These are phyloP conservation scores for Salvia miltiorrhiza DNA, from an alignment of 257 asterid genomes.

Conservation along the genomic window DNA sequence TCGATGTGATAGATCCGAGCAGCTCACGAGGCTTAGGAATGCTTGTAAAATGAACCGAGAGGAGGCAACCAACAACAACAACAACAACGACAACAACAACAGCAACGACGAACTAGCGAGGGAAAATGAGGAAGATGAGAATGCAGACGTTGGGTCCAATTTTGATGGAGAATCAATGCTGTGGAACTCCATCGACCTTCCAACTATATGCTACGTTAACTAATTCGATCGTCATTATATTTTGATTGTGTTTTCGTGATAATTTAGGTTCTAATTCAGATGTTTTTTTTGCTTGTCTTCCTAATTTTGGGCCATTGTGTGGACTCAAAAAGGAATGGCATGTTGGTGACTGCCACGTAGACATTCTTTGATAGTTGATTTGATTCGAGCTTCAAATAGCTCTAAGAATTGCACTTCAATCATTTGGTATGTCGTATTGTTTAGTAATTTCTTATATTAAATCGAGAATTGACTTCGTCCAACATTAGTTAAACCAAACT, in stretches of 20 bases:
- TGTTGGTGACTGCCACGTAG: not conserved
- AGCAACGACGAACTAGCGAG: not conserved
- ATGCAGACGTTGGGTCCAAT: not conserved
- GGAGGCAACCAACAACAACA: conserved; percentile 3
- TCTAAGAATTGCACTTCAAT: not conserved
- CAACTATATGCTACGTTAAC: conserved; percentile 35
- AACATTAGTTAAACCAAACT: no score
- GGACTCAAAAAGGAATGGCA: conserved; percentile 6
- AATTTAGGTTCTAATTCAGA: not conserved
- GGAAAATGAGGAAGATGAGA: conserved; percentile 5
- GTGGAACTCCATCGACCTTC: conserved; percentile 46
- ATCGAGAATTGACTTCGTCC: no score
- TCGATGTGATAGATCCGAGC: conserved; percentile 39
- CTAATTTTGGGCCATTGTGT: not conserved
- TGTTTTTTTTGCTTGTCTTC: conserved; percentile 5
- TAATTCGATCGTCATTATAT: not conserved
- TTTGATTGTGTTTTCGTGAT: not conserved
- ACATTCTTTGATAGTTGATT: conserved; percentile 13
- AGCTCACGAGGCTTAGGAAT: conserved; percentile 40
- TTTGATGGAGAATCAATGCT: conserved; percentile 32
- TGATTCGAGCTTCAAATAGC: not conserved
- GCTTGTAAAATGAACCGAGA: conserved; percentile 45
- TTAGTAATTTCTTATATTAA: not conserved
- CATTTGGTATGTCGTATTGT: not conserved
- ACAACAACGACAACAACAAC: not conserved